A percentile compares a stretch with the other conserved stretches of the same genome.
phyloP scores from a whole-genome alignment of 164 flowering plant genomes.

The Chimonanthus salicifolius region DNA sequence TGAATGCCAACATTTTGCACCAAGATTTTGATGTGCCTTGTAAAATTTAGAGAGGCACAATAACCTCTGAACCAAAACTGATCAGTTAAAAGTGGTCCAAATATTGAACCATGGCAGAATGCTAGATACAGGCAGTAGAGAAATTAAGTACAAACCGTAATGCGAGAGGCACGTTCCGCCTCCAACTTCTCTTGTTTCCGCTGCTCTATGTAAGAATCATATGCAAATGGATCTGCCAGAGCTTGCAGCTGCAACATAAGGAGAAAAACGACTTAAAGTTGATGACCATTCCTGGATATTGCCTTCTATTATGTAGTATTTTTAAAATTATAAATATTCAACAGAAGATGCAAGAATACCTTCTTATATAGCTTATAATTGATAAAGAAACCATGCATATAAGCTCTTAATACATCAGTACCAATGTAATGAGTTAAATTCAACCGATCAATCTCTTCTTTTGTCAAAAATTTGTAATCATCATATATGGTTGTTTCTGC shows the following conservation, averaged over 20 bases:
- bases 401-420: slow-evolving; percentile 68
- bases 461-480: slow-evolving; percentile 77
- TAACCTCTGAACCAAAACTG: not conserved
- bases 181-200: slow-evolving; percentile 70
- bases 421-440: slow-evolving; percentile 70
- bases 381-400: slow-evolving; percentile 90
- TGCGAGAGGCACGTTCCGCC: slow-evolving; percentile 50
- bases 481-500: slow-evolving; percentile 76
- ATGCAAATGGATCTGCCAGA: slow-evolving; percentile 62
- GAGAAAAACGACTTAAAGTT: slow-evolving; percentile 4
- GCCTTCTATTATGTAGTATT: not conserved
- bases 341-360: slow-evolving; percentile 29
- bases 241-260: slow-evolving; percentile 53
- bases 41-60: not conserved
- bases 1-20: not conserved
- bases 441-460: slow-evolving; percentile 70
- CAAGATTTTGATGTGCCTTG: not conserved
- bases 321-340: not conserved
- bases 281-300: not conserved
- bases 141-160: slow-evolving; percentile 49
- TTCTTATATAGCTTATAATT: slow-evolving; percentile 63
- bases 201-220: slow-evolving; percentile 59
- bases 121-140: not conserved
- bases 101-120: not conserved
- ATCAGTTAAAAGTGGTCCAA: not conserved